Conservation (phyloP, 768 basidiomycete genomes). For the Fistulinella prunicolor region DNA sequence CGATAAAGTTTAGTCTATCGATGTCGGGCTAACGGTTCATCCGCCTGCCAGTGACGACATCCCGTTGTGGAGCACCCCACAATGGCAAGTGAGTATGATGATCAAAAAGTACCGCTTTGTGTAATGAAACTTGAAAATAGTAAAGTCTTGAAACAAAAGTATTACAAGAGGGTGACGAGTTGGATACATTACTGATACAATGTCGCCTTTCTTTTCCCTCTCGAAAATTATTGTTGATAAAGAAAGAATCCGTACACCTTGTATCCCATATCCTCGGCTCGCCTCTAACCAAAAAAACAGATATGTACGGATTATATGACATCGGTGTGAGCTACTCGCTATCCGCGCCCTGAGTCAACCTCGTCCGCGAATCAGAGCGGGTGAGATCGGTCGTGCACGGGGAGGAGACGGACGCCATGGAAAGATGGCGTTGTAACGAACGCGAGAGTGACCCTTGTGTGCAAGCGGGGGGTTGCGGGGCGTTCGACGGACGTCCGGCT, state of each 20-base stretch:
- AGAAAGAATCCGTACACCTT: constrained; percentile 7
- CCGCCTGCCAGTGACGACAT: too few species aligned
- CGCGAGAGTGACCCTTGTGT: constrained; percentile 16
- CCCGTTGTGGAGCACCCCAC: too few species aligned
- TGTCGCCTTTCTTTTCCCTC: constrained; percentile 12
- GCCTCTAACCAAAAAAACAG: neutral
- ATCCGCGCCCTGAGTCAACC: constrained; percentile 15
- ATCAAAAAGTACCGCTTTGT: too few species aligned
- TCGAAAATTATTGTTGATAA: constrained; percentile 4
- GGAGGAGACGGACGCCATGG: constrained; percentile 24
- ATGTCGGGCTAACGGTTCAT: too few species aligned
- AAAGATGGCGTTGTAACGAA: constrained; percentile 27
- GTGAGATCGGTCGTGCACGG: constrained; percentile 5
- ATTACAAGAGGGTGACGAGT: constrained; percentile 26
- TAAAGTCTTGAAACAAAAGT: constrained; percentile 1
- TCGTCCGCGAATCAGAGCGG: constrained; percentile 23
- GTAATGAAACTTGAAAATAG: neutral
- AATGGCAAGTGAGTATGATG: too few species aligned
- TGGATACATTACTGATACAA: constrained; percentile 26
- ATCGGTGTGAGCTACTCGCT: constrained; percentile 5
- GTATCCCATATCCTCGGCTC: neutral
- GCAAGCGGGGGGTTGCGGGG: neutral
- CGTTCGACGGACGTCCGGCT: constrained; percentile 17
- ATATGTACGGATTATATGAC: neutral
- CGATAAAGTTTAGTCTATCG: too few species aligned